Base-by-base conservation (phyloP, 2,329 filamentous ascomycete species). In the Claviceps sp. region DNA sequence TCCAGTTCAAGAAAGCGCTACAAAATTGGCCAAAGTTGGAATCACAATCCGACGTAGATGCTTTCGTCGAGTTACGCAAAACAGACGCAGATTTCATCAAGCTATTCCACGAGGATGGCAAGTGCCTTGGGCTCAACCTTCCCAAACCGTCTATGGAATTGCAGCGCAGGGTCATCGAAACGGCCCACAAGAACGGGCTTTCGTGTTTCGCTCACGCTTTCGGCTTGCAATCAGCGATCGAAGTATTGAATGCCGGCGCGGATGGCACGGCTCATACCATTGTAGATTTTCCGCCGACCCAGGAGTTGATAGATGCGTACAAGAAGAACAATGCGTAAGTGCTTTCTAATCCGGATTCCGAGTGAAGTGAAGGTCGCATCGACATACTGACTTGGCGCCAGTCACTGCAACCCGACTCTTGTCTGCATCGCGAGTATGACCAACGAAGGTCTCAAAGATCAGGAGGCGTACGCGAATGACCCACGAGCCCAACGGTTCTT, bases 51-150 rank as follows among this genome's bases (percentile, higher is more conserved):
- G 72, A 68, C 24, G 73, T 73, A 1, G 56, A 66, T 1, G 58
- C 65, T 16, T 76, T 70, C 53, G 60, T 76, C 2, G 61, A 66
- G 13, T 66, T 68, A 54, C 65, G 66, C 2, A 55, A 67, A 11
- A 61, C 60, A 11, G 70, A 74, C 51, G 70, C 68, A 1, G 68
- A 74, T 53, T 76, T 75, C 60, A 72, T 75, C 58, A 77, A 76
- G 57, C 60, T 76, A 47, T 73, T 77, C 66, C 71, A 76, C 55
- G 74, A 77, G 56, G 67, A 64, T 50, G 74, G 74, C 3, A 64
- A 58, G 7, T 59, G 63, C 8, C 62, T 76, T 59, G 66, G 67
- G 2, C 52, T 61, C 30, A 54, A 64, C 7, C 64, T 73, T 17
- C 55, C 57, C 4, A 62, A 70, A 38, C 73, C 73, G 0, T 64